These are phyloP conservation scores for Globisporangium orthogonon DNA, from an alignment of 352 stramenopile species.

Conservation along the genomic window DNA sequence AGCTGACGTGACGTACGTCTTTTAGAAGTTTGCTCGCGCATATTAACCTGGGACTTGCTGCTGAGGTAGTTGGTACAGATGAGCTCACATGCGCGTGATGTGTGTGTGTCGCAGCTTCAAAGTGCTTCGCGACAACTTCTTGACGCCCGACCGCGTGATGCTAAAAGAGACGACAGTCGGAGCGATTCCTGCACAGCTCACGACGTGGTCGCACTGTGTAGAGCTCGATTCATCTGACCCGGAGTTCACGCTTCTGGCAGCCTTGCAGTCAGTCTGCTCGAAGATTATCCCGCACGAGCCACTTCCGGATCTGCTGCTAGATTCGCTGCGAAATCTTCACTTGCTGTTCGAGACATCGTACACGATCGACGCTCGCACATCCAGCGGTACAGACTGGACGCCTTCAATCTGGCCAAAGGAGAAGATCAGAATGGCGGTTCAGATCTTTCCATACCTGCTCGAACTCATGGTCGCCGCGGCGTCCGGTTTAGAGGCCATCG, in stretches of 20 bases:
- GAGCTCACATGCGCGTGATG: background rate
- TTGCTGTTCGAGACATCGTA: slow-evolving; percentile 15
- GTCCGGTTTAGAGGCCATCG: slow-evolving; percentile 17
- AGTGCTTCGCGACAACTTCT: slow-evolving; percentile 51
- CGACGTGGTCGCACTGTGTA: slow-evolving; percentile 27
- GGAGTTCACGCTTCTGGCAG: slow-evolving; percentile 29
- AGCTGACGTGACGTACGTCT: slow-evolving; percentile 27
- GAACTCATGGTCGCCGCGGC: slow-evolving; percentile 31
- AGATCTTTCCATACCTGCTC: slow-evolving; percentile 30
- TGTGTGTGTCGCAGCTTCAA: slow-evolving; percentile 23
- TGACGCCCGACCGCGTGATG: slow-evolving; percentile 34
- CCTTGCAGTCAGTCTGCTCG: slow-evolving; percentile 20
- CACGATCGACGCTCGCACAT: background rate
- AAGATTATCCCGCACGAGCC: slow-evolving; percentile 35
- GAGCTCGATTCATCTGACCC: slow-evolving; percentile 34
- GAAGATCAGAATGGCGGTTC: slow-evolving; percentile 26
- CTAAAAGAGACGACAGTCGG: slow-evolving; percentile 39
- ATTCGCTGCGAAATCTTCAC: slow-evolving; percentile 33
- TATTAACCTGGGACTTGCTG: no score
- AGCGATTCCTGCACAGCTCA: slow-evolving; percentile 8
- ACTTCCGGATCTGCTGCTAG: slow-evolving; percentile 28
- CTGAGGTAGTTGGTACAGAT: background rate
- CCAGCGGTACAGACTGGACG: background rate
- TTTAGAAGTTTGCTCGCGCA: no score
- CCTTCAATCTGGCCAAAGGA: slow-evolving; percentile 18